Evolutionary conservation across 169 alveolate species (phyloP).

Genomic region (Cryptosporidium sp.): DNA sequence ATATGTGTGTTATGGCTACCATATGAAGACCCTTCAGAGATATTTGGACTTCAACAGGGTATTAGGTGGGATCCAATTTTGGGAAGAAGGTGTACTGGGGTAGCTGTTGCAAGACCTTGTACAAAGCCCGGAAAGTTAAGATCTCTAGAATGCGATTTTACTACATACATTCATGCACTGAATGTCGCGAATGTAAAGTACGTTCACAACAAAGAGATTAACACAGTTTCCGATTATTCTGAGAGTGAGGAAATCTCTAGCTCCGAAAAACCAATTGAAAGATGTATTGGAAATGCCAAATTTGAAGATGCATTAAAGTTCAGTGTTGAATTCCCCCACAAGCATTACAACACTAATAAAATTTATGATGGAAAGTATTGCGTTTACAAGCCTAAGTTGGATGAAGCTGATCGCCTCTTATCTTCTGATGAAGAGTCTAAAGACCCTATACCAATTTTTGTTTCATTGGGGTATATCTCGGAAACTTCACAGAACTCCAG

Average conservation of each 20-base stretch:
- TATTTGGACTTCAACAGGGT: constrained; percentile 70
- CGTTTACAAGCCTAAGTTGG: constrained; percentile 2
- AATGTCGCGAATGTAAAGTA: constrained; percentile 49
- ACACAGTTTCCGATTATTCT: background rate
- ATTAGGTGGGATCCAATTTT: constrained; percentile 72
- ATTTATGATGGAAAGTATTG: constrained; percentile 6
- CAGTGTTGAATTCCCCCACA: constrained; percentile 56
- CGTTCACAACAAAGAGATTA: constrained; percentile 15
- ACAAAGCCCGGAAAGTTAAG: constrained; percentile 42
- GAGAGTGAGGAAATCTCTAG: background rate
- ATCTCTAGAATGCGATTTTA: constrained; percentile 61
- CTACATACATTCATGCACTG: constrained; percentile 65
- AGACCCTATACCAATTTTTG: constrained; percentile 56
- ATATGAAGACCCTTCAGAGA: constrained; percentile 65
- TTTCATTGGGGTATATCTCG: constrained; percentile 63
- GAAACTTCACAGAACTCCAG: constrained; percentile 14
- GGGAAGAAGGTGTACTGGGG: constrained; percentile 73
- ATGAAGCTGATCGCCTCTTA: background rate
- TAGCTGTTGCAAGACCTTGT: constrained; percentile 72
- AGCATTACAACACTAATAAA: background rate
- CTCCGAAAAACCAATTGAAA: background rate
- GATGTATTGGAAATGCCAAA: background rate
- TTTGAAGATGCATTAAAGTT: constrained; percentile 54
- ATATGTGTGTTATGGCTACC: constrained; percentile 67
- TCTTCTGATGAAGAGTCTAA: background rate